A percentile compares a stretch with the other conserved stretches of the same genome.
These are phyloP conservation scores for Podosphaera xanthii DNA, from an alignment of 2,329 filamentous ascomycete species.

Conservation along the genomic window DNA sequence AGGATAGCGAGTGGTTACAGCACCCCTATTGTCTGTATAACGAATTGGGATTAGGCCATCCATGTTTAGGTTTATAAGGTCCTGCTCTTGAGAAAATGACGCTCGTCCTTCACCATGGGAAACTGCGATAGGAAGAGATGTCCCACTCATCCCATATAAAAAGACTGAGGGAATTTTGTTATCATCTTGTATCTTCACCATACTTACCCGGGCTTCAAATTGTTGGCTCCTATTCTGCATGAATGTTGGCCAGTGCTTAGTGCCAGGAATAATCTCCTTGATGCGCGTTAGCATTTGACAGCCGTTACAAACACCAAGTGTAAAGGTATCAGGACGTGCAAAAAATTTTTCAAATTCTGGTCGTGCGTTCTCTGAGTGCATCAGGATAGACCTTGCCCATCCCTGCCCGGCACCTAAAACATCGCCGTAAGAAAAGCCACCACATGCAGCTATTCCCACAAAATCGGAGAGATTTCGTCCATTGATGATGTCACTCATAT, in stretches of 20 bases:
- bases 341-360: slow-evolving; percentile 72
- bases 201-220: slow-evolving; percentile 71
- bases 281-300: slow-evolving; percentile 83
- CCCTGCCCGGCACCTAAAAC: slow-evolving; percentile 87
- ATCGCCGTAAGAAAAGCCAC: slow-evolving; percentile 80
- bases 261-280: slow-evolving; percentile 68
- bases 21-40: slow-evolving; percentile 64
- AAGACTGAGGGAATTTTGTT: slow-evolving; percentile 48
- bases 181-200: slow-evolving; percentile 57
- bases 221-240: slow-evolving; percentile 67
- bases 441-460: slow-evolving; percentile 76
- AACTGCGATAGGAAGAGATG: slow-evolving; percentile 61
- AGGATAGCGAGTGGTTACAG: slow-evolving; percentile 62
- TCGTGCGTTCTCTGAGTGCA: slow-evolving; percentile 51
- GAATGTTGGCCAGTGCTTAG: slow-evolving; percentile 64
- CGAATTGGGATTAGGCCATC: slow-evolving; percentile 52
- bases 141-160: slow-evolving; percentile 68
- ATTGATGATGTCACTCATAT: slow-evolving; percentile 82
- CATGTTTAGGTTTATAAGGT: slow-evolving; percentile 31
- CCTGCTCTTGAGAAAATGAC: slow-evolving; percentile 33
- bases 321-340: slow-evolving; percentile 67
- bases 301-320: slow-evolving; percentile 88
- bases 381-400: slow-evolving; percentile 82
- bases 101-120: slow-evolving; percentile 85
- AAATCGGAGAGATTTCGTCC: slow-evolving; percentile 64